These are phyloP conservation scores for Pleurotus giganteus DNA, from an alignment of 768 basidiomycete genomes.

Conservation along the genomic window DNA sequence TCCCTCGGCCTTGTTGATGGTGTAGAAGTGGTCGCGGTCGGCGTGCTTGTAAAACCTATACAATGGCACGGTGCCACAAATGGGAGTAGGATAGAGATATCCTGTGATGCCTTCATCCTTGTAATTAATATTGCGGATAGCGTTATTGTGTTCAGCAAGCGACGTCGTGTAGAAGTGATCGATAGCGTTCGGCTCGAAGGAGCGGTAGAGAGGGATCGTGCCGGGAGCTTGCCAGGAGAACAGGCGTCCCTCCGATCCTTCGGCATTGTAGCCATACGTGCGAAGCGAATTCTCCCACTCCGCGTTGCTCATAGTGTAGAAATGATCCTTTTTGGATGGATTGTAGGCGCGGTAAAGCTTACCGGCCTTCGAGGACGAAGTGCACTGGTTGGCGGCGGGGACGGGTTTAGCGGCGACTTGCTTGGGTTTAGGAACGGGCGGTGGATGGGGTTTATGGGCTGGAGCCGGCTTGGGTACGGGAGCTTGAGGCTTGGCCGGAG, in stretches of 20 bases:
- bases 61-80: background rate
- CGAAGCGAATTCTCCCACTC: background rate
- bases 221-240: slow-evolving; percentile 7
- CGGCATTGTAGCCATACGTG: background rate
- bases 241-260: slow-evolving; percentile 1
- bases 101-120: background rate
- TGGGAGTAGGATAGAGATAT: background rate
- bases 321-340: background rate
- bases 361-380: background rate
- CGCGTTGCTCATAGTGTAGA: slow-evolving; percentile 1
- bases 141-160: background rate
- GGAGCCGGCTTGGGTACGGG: background rate
- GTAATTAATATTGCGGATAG: background rate
- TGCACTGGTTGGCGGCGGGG: background rate
- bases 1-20: background rate
- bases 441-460: background rate
- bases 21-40: slow-evolving; percentile 6
- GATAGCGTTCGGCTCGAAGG: background rate
- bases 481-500: too few relatives aligned
- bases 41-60: slow-evolving; percentile 1
- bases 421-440: background rate
- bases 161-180: slow-evolving; percentile 8
- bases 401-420: background rate
- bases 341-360: slow-evolving; percentile 1
- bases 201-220: slow-evolving; percentile 10